Conservation (phyloP, 2,329 filamentous ascomycete species). For the Zymoseptoria ardabiliae region DNA sequence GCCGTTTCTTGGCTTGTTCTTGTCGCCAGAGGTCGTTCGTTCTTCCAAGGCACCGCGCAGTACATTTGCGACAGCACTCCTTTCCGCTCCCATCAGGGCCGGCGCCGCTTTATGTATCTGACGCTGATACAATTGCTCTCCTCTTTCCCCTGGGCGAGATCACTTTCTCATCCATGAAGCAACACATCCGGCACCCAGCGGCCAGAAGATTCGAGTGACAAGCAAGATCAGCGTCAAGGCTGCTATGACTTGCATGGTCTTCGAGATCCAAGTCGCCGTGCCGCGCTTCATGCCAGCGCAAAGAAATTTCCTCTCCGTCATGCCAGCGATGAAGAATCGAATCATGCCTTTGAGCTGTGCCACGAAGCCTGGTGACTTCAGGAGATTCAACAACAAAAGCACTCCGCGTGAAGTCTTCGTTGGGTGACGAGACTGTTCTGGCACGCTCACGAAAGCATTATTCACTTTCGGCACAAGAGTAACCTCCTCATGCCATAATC, state of each 20-base stretch:
- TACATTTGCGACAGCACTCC: too few relatives aligned
- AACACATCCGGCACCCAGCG: background rate
- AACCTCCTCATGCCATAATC: conserved; percentile 40
- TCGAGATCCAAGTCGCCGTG: background rate
- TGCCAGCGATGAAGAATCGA: background rate
- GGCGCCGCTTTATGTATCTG: too few relatives aligned
- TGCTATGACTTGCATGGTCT: background rate
- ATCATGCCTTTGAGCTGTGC: background rate
- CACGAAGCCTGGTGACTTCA: background rate
- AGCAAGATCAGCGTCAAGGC: background rate
- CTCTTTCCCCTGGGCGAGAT: background rate
- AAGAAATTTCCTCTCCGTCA: background rate
- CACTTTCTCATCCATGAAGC: background rate
- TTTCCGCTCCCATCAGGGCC: too few relatives aligned
- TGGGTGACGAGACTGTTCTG: background rate
- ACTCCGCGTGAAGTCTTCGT: background rate
- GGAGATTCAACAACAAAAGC: background rate
- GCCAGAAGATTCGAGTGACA: background rate
- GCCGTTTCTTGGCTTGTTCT: too few relatives aligned
- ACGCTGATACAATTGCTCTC: background rate
- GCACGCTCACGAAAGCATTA: background rate
- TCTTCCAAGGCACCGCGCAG: too few relatives aligned
- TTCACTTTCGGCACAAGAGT: background rate
- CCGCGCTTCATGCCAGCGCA: background rate
- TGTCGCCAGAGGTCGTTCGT: too few relatives aligned